Conservation (phyloP, 164 flowering plant species). For the Macadamia tetraphylla region DNA sequence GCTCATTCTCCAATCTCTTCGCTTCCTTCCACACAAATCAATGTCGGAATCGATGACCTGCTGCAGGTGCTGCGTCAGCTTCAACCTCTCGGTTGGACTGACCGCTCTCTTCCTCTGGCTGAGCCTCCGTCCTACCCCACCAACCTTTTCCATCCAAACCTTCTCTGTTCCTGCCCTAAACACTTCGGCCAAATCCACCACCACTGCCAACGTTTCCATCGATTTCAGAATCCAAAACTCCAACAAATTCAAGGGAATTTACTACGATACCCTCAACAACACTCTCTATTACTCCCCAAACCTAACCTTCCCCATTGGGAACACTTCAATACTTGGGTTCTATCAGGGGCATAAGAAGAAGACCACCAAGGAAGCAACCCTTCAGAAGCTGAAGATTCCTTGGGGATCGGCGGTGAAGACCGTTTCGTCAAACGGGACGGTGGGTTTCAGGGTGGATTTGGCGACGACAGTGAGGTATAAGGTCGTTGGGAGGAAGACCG, state of each 20-base stretch:
- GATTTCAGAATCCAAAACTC: slow-evolving; percentile 42
- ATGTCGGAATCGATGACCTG: no score
- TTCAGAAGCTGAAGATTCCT: slow-evolving; percentile 14
- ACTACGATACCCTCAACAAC: slow-evolving; percentile 50
- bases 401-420: slow-evolving; percentile 21
- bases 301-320: slow-evolving; percentile 17
- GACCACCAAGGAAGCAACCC: slow-evolving; percentile 15
- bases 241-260: slow-evolving; percentile 67
- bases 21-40: no score
- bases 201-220: slow-evolving; percentile 34
- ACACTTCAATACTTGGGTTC: slow-evolving; percentile 25
- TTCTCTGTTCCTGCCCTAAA: slow-evolving; percentile 59
- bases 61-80: no score
- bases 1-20: no score
- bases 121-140: slow-evolving; percentile 44
- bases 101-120: no score
- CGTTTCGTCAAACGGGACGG: slow-evolving; percentile 21
- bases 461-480: slow-evolving; percentile 1
- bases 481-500: slow-evolving; percentile 39
- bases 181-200: slow-evolving; percentile 15
- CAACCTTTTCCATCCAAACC: slow-evolving; percentile 33
- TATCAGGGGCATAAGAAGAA: slow-evolving; percentile 61
- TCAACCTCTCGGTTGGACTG: no score
- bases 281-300: slow-evolving; percentile 28
- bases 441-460: slow-evolving; percentile 23